These are phyloP conservation scores for Daphne laureola DNA, from an alignment of 441 rosid genomes.

Conservation along the genomic window DNA sequence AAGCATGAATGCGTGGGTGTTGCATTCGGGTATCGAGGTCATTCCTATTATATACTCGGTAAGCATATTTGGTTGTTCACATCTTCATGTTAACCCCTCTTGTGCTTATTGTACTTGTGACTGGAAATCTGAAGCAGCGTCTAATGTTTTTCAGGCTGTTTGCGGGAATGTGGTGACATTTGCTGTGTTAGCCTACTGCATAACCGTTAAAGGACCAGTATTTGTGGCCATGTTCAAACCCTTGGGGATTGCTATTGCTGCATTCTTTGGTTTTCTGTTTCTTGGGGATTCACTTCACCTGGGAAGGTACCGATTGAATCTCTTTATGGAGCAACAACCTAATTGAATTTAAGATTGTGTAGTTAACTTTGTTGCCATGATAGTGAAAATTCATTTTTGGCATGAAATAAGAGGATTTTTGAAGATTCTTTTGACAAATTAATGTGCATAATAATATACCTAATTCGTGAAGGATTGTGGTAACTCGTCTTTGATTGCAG, in stretches of 20 bases:
- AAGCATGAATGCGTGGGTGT: slow-evolving; percentile 39
- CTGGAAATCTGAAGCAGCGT: too few species aligned
- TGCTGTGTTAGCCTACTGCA: slow-evolving; percentile 31
- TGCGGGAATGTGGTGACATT: slow-evolving; percentile 31
- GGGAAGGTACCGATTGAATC: slow-evolving; percentile 28
- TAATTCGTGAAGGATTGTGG: too few species aligned
- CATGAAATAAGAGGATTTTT: not conserved
- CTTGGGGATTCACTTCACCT: slow-evolving; percentile 38
- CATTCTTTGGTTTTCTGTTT: slow-evolving; percentile 37
- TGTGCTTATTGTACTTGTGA: too few species aligned
- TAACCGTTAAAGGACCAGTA: slow-evolving; percentile 43
- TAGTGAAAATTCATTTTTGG: not conserved
- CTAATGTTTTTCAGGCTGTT: slow-evolving; percentile 26
- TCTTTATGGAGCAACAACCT: not conserved
- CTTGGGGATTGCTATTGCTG: slow-evolving; percentile 38
- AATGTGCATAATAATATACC: too few species aligned
- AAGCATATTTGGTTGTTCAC: slow-evolving; percentile 10
- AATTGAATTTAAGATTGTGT: too few species aligned
- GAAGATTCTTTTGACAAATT: too few species aligned
- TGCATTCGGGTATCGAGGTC: slow-evolving; percentile 27
- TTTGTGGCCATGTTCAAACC: slow-evolving; percentile 59
- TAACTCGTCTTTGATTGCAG: too few species aligned
- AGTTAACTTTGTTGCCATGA: too few species aligned
- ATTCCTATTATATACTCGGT: slow-evolving; percentile 33
- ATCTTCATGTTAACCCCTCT: not conserved